Base-by-base conservation (phyloP, 495 filamentous ascomycete species). In the Lasiosphaeris hirsuta region DNA sequence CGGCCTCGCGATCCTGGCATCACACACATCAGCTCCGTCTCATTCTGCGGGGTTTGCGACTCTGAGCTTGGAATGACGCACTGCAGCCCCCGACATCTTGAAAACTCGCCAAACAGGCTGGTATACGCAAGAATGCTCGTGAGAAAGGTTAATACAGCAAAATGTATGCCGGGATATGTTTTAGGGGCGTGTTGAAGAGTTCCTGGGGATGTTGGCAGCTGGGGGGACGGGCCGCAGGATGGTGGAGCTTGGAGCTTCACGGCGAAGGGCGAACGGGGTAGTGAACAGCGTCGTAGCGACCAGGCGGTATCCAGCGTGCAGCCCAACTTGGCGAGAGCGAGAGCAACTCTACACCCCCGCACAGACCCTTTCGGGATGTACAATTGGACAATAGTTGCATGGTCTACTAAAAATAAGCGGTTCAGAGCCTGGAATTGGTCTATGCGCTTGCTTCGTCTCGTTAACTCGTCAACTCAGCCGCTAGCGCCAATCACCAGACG, bases 1-100 rank as follows among this genome's bases (percentile, higher is more conserved):
- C 94, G 68, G 92, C 80, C 76, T 99, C 94, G 68, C 90, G 78
- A 67, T 90, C 88, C 89, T 92, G 65, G 37, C 7, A 40, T 7
- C 9, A 41, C 23, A 34, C 30, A 10, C n/a, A 54, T 70, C 59
- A 70, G 60, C 54, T 41, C 19, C 37, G 41, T 51, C 10, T 43
- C 13, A 10, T 54, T 38, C 55, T 41, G 57, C 48, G 39, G 54
- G 57, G 54, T 54, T 62, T 54, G 54, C 53, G 43, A 55, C 42
- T 8, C 5, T 13, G n/a, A 41, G 42, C 30, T 34, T n/a, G 56
- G 54, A 23, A 14, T 39, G 46, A 51, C 56, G 46, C 81, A 84
- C 83, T 68, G 64, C 75, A 63, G 81, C 79, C 70, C 84, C 84
- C 48, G 83, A 85, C 83, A 86, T 86, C 47, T 56, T 77, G 63